These are phyloP conservation scores for Claviceps spartinae DNA, from an alignment of 2,329 filamentous ascomycete species.

Conservation along the genomic window DNA sequence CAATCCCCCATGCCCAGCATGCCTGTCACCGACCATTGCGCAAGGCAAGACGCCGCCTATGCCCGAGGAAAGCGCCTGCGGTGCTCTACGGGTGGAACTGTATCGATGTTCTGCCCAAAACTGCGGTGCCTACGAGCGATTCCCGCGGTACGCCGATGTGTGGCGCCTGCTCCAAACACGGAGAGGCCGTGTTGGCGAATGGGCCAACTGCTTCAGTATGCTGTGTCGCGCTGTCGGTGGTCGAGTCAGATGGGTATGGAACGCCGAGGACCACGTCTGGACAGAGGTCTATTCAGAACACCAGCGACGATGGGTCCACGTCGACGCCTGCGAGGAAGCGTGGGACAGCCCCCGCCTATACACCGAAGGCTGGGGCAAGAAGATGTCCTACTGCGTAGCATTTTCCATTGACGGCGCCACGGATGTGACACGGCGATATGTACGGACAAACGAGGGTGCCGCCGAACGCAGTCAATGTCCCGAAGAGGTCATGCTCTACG, in stretches of 20 bases:
- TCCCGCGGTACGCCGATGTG: slow-evolving; percentile 88
- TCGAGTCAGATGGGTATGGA: slow-evolving; percentile 95
- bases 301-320: slow-evolving; percentile 88
- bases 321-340: slow-evolving; percentile 84
- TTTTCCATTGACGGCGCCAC: slow-evolving; percentile 80
- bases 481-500: slow-evolving; percentile 81
- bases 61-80: slow-evolving; percentile 78
- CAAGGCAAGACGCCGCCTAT: slow-evolving; percentile 74
- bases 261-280: slow-evolving; percentile 94
- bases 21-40: slow-evolving; percentile 68
- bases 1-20: slow-evolving; percentile 76
- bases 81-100: slow-evolving; percentile 76
- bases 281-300: slow-evolving; percentile 94
- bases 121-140: slow-evolving; percentile 73
- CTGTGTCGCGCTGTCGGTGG: slow-evolving; percentile 85
- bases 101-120: slow-evolving; percentile 69
- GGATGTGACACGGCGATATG: slow-evolving; percentile 53
- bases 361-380: slow-evolving; percentile 89
- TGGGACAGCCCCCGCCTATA: slow-evolving; percentile 94
- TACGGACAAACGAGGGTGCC: slow-evolving; percentile 59
- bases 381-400: slow-evolving; percentile 92
- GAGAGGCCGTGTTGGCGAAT: slow-evolving; percentile 80
- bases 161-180: slow-evolving; percentile 82
- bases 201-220: slow-evolving; percentile 99
- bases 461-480: slow-evolving; percentile 66